Conservation (phyloP, 2,329 filamentous ascomycete species). For the Claviceps spartinae region DNA sequence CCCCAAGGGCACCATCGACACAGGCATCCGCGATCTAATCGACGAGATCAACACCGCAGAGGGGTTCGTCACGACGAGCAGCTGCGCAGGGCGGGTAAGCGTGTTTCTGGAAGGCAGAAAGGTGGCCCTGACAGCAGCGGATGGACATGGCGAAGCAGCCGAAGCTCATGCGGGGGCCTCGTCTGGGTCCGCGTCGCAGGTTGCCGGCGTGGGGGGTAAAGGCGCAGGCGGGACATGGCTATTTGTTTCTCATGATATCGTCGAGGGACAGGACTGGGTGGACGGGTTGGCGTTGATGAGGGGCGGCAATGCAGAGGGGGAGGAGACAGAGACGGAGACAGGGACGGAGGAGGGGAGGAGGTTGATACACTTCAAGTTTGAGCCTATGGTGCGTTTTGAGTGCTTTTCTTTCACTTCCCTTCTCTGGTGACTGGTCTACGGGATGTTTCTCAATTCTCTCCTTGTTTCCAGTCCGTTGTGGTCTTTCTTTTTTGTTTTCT, state of each 20-base stretch:
- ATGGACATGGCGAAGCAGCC: constrained; percentile 3
- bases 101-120: constrained; percentile 75
- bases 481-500: too few species aligned
- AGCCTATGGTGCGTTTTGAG: constrained; percentile 63
- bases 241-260: constrained; percentile 72
- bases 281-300: constrained; percentile 14
- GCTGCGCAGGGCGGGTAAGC: constrained; percentile 75
- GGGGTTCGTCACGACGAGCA: constrained; percentile 82
- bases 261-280: constrained; percentile 16
- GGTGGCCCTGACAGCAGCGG: constrained; percentile 3
- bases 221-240: constrained; percentile 75
- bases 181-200: constrained; percentile 10
- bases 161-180: constrained; percentile 3
- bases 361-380: constrained; percentile 77
- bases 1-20: constrained; percentile 79
- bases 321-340: neutral
- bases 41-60: constrained; percentile 59
- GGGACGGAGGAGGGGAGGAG: constrained; percentile 19
- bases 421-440: neutral
- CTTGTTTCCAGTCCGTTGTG: neutral
- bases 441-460: constrained; percentile 38
- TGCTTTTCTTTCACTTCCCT: neutral
- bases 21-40: constrained; percentile 63
- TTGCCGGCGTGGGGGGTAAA: constrained; percentile 65
- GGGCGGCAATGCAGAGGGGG: neutral